A percentile compares a stretch with the other conserved stretches of the same genome.
phyloP scores from a whole-genome alignment of 2,329 filamentous ascomycete genomes.

The Aspergillus sclerotialis region DNA sequence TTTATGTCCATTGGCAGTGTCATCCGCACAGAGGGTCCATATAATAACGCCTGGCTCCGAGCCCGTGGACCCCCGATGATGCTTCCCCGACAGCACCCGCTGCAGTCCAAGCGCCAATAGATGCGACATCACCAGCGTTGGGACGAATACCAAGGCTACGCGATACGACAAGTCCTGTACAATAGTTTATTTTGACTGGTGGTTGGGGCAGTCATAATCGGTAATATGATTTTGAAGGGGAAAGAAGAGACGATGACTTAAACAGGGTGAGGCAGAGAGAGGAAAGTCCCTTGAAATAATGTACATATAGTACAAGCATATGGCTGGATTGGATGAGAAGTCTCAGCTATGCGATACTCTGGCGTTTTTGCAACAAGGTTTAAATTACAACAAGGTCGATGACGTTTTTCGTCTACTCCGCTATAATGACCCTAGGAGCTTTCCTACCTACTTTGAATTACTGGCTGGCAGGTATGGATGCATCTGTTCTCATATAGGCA shows the following conservation, averaged over 20 bases:
- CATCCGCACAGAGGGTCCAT: slow-evolving; percentile 83
- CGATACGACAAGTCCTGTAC: slow-evolving; percentile 24
- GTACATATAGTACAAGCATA: slow-evolving; percentile 10
- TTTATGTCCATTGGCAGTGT: slow-evolving; percentile 99
- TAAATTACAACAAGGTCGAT: no score
- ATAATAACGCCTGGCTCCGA: slow-evolving; percentile 67
- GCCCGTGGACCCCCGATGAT: slow-evolving; percentile 70
- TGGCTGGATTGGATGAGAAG: background rate
- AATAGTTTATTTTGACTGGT: slow-evolving; percentile 14
- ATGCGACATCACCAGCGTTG: slow-evolving; percentile 2
- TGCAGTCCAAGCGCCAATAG: slow-evolving; percentile 26
- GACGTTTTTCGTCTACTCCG: no score
- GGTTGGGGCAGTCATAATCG: background rate
- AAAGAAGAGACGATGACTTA: background rate
- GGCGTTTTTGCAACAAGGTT: background rate
- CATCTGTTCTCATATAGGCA: no score
- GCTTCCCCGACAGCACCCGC: slow-evolving; percentile 40
- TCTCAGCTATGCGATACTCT: background rate
- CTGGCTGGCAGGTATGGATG: no score
- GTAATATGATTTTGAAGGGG: background rate
- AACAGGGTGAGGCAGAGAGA: background rate
- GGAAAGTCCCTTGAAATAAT: slow-evolving; percentile 7
- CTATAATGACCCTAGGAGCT: no score
- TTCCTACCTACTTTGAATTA: no score
- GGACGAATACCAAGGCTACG: slow-evolving; percentile 8